Evolutionary conservation across 176 grass and related monocot species (phyloP).

Genomic region (Canna indica): DNA sequence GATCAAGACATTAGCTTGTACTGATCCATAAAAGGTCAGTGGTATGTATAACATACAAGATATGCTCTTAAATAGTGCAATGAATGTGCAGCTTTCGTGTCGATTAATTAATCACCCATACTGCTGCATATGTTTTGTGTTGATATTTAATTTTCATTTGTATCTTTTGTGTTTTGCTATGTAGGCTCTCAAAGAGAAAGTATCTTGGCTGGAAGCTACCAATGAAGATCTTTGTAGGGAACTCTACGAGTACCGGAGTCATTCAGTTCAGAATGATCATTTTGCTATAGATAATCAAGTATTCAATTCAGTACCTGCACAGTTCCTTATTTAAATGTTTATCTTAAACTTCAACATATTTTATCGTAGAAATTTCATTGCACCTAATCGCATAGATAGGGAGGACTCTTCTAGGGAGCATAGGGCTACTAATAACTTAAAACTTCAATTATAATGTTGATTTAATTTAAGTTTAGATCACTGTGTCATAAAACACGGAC

Average conservation of each 20-base stretch:
- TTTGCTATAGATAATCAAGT: conserved; percentile 66
- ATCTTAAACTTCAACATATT: conserved; percentile 7
- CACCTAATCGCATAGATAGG: neutral
- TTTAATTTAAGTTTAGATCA: too few relatives aligned
- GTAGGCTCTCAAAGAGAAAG: conserved; percentile 81
- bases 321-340: conserved; percentile 20
- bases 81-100: neutral
- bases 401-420: neutral
- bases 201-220: conserved; percentile 86
- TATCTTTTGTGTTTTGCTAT: neutral
- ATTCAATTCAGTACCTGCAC: conserved; percentile 25
- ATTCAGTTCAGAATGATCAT: conserved; percentile 30
- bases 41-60: too few relatives aligned
- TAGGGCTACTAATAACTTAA: neutral
- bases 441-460: neutral
- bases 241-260: conserved; percentile 46
- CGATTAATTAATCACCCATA: neutral
- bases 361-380: neutral
- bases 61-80: neutral
- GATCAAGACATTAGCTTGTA: neutral
- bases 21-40: neutral
- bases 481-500: neutral
- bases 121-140: neutral
- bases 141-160: neutral
- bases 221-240: conserved; percentile 86